A percentile compares a stretch with the other conserved stretches of the same genome.
phyloP scores from a whole-genome alignment of 1,284 basidiomycete species.

The Trichosporon ovoides region DNA sequence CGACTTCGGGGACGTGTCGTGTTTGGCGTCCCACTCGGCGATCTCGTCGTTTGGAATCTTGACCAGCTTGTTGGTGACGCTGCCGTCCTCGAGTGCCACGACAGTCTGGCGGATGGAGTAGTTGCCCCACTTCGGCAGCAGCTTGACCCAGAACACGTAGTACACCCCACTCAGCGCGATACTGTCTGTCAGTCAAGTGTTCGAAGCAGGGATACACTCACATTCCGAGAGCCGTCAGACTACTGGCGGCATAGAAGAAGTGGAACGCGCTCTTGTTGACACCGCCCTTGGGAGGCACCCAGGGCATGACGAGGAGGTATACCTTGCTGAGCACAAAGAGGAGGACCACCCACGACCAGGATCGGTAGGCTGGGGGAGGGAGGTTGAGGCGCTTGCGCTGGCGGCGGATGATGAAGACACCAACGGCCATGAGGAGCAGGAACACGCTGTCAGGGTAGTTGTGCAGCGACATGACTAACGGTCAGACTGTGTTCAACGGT shows the following conservation, averaged over 20 bases:
- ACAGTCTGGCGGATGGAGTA: slow-evolving; percentile 45
- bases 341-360: slow-evolving; percentile 48
- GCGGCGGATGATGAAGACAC: slow-evolving; percentile 51
- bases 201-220: neutral
- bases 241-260: slow-evolving; percentile 47
- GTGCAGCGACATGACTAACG: slow-evolving; percentile 40
- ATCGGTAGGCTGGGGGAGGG: slow-evolving; percentile 47
- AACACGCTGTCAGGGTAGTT: slow-evolving; percentile 52
- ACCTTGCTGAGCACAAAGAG: slow-evolving; percentile 50
- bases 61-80: slow-evolving; percentile 20
- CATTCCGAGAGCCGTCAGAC: slow-evolving; percentile 34
- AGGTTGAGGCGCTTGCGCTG: slow-evolving; percentile 45
- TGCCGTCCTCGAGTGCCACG: slow-evolving; percentile 36
- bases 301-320: slow-evolving; percentile 54
- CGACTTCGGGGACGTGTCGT: slow-evolving; percentile 12
- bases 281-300: slow-evolving; percentile 45
- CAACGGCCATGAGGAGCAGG: slow-evolving; percentile 48
- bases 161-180: slow-evolving; percentile 41
- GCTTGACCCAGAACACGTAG: slow-evolving; percentile 44
- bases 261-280: slow-evolving; percentile 34
- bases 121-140: slow-evolving; percentile 39
- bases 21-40: slow-evolving; percentile 22
- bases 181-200: neutral
- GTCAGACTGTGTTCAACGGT: too few relatives aligned
- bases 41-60: slow-evolving; percentile 22